Percentiles rank a stretch among this genome's conserved stretches.
Conservation (phyloP, 1,139 yeast species). For the Pichia sp. region DNA sequence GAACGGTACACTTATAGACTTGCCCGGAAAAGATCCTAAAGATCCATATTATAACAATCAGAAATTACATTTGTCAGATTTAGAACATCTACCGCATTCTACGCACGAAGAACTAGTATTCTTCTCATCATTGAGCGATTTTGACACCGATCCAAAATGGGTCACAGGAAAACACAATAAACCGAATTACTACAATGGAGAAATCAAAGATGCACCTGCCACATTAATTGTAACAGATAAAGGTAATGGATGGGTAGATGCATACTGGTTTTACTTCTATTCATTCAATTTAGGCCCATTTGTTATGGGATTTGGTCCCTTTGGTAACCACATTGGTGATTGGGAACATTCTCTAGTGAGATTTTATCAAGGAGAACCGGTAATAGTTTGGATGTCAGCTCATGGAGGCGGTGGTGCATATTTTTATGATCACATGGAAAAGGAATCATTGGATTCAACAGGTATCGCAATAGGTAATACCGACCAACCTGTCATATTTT, state of each 20-base stretch:
- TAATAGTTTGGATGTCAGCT: constrained; percentile 98
- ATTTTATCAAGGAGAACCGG: constrained; percentile 76
- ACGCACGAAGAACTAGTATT: constrained; percentile 36
- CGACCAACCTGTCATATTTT: constrained; percentile 69
- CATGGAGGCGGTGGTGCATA: constrained; percentile 98
- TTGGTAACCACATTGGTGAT: constrained; percentile 96
- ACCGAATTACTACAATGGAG: constrained; percentile 74
- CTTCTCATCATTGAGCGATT: constrained; percentile 69
- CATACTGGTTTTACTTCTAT: constrained; percentile 95
- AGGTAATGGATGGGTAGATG: constrained; percentile 91
- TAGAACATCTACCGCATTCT: constrained; percentile 34
- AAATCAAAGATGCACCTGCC: constrained; percentile 75
- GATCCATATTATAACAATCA: constrained; percentile 17
- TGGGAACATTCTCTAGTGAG: constrained; percentile 96
- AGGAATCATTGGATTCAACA: constrained; percentile 13
- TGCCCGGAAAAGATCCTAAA: constrained; percentile 33
- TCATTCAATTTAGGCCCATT: constrained; percentile 94
- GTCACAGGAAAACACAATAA: constrained; percentile 67
- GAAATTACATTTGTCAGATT: constrained; percentile 38
- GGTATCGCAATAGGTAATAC: constrained; percentile 17
- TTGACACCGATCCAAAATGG: constrained; percentile 80
- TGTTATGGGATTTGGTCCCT: constrained; percentile 97
- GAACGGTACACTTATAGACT: constrained; percentile 45
- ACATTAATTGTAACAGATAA: constrained; percentile 81
- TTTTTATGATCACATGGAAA: constrained; percentile 67